A percentile compares a stretch with the other conserved stretches of the same genome.
Conservation (phyloP, 441 rosid species). For the Rhodomyrtus psidioides region DNA sequence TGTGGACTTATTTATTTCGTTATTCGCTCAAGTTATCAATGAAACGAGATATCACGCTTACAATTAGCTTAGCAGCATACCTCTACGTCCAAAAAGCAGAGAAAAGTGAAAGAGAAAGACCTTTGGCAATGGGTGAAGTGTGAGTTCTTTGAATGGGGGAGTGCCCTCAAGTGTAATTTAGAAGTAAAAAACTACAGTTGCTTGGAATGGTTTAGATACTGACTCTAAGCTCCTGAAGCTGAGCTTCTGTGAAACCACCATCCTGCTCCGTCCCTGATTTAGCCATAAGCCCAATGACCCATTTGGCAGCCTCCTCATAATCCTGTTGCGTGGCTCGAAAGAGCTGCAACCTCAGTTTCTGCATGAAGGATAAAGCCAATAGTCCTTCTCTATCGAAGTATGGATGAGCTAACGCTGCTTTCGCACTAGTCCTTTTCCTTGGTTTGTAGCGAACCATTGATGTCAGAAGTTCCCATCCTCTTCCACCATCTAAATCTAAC, state of each 20-base stretch:
- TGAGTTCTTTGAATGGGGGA: not conserved
- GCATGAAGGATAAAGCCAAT: slow-evolving; percentile 72
- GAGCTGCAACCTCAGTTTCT: slow-evolving; percentile 62
- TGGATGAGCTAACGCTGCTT: slow-evolving; percentile 82
- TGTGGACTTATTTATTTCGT: not conserved
- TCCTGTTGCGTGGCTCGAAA: slow-evolving; percentile 86
- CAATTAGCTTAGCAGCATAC: not conserved
- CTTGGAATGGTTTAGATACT: slow-evolving; percentile 11
- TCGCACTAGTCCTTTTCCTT: slow-evolving; percentile 80
- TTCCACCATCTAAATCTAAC: slow-evolving; percentile 73
- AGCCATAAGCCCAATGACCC: slow-evolving; percentile 82
- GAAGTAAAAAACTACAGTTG: not conserved
- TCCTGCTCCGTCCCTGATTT: slow-evolving; percentile 84
- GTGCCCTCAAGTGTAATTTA: not conserved
- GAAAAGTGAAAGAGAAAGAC: not conserved
- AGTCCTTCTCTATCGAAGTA: slow-evolving; percentile 76
- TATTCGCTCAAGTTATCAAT: not conserved
- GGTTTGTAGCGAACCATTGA: slow-evolving; percentile 93
- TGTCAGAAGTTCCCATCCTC: slow-evolving; percentile 92
- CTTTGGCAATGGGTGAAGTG: not conserved
- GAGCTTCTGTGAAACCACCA: slow-evolving; percentile 95
- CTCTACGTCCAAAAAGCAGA: not conserved
- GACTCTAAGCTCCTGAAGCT: slow-evolving; percentile 74
- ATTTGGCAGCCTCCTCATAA: slow-evolving; percentile 68
- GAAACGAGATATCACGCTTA: not conserved